phyloP scores from a whole-genome alignment of 305 asterid species.

The Fraxinus sp. region DNA sequence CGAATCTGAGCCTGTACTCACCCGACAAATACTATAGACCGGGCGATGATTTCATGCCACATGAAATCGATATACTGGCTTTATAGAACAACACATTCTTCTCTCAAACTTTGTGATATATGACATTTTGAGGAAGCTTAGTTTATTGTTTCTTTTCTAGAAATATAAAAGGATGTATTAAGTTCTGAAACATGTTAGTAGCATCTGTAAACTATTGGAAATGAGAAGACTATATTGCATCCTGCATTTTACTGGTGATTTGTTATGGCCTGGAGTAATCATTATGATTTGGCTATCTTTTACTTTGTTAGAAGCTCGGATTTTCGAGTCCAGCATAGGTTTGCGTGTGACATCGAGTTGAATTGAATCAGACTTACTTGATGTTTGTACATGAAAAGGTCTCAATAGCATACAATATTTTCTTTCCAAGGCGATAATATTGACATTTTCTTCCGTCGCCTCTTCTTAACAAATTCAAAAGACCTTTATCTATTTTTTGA shows the following conservation, averaged over 20 bases:
- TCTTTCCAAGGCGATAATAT: background rate
- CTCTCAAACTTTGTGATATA: background rate
- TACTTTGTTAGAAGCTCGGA: background rate
- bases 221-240: background rate
- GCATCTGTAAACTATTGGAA: slow-evolving; percentile 4
- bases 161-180: slow-evolving; percentile 5
- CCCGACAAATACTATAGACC: slow-evolving; percentile 95
- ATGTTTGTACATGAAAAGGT: background rate
- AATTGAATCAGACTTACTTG: background rate
- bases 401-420: background rate
- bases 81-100: slow-evolving; percentile 23
- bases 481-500: background rate
- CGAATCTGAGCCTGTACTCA: slow-evolving; percentile 79
- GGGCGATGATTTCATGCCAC: slow-evolving; percentile 97
- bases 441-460: background rate
- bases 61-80: slow-evolving; percentile 69
- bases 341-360: background rate
- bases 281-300: background rate
- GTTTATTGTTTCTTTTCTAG: background rate
- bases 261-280: background rate
- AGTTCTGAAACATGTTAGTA: slow-evolving; percentile 11
- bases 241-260: background rate
- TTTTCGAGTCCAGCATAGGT: background rate
- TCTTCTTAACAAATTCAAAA: background rate
- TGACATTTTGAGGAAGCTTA: background rate